phyloP scores from a whole-genome alignment of 768 basidiomycete genomes.

The Suillus placidus region DNA sequence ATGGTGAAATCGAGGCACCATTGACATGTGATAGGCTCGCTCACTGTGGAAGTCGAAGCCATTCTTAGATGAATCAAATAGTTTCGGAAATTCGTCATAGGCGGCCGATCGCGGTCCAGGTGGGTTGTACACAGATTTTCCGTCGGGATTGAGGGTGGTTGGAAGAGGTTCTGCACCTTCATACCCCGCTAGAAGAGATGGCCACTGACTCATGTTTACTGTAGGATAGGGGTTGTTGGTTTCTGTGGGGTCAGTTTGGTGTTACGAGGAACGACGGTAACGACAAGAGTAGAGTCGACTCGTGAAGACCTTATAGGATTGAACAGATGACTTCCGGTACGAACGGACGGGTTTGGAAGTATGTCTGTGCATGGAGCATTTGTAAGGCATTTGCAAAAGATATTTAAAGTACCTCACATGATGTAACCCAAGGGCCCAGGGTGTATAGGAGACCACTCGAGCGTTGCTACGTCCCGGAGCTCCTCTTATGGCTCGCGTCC shows the following conservation, averaged over 20 bases:
- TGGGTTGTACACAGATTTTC: constrained; percentile 56
- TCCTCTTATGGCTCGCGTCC: too few species aligned
- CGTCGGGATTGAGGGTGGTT: constrained; percentile 50
- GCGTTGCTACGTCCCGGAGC: too few species aligned
- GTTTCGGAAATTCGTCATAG: constrained; percentile 57
- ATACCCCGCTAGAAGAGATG: constrained; percentile 43
- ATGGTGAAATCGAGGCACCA: not conserved
- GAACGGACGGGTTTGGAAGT: too few species aligned
- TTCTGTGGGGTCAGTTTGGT: not conserved
- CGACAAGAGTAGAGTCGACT: not conserved
- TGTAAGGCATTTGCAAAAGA: too few species aligned
- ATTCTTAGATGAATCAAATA: constrained; percentile 54
- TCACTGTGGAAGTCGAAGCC: constrained; percentile 77
- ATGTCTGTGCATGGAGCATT: too few species aligned
- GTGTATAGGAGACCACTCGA: too few species aligned
- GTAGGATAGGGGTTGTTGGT: not conserved
- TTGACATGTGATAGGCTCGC: constrained; percentile 23
- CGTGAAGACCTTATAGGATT: not conserved
- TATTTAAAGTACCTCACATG: too few species aligned
- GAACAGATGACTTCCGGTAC: too few species aligned
- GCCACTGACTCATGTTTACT: constrained; percentile 8
- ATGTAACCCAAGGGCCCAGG: too few species aligned
- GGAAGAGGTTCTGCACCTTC: constrained; percentile 47
- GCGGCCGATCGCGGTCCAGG: constrained; percentile 49
- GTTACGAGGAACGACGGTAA: constrained; percentile 2